Evolutionary conservation across 2,329 filamentous ascomycete genomes (phyloP).

Genomic region (Microsporum ferrugineum): DNA sequence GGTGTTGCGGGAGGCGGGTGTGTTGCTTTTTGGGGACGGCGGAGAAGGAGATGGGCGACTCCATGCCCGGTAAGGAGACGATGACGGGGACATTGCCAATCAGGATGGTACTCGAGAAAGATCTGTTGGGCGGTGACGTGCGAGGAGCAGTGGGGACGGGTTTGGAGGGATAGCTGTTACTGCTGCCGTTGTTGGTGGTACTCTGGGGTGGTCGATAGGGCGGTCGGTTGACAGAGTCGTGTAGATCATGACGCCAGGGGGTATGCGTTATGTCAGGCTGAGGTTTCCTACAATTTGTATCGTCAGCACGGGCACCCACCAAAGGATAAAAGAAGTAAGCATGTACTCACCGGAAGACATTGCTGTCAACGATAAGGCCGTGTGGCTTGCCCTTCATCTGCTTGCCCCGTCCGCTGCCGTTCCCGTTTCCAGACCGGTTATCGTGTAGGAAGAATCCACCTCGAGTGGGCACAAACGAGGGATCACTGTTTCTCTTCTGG

Average conservation of each 20-base stretch:
- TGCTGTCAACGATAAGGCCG: slow-evolving; percentile 37
- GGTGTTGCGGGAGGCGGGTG: slow-evolving; percentile 86
- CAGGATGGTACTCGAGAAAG: slow-evolving; percentile 70
- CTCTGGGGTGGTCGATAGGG: slow-evolving; percentile 19
- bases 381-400: slow-evolving; percentile 46
- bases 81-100: slow-evolving; percentile 78
- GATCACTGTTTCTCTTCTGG: slow-evolving; percentile 76
- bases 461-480: slow-evolving; percentile 84
- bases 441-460: slow-evolving; percentile 98
- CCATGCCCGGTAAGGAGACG: slow-evolving; percentile 67
- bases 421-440: slow-evolving; percentile 56
- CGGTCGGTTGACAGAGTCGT: slow-evolving; percentile 49
- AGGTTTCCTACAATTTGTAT: background rate
- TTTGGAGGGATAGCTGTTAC: slow-evolving; percentile 25
- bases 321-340: background rate
- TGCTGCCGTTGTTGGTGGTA: slow-evolving; percentile 18
- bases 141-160: slow-evolving; percentile 40
- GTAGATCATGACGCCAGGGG: slow-evolving; percentile 90
- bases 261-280: slow-evolving; percentile 33
- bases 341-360: slow-evolving; percentile 32
- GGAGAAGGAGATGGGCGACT: slow-evolving; percentile 57
- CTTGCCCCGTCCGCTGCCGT: slow-evolving; percentile 52
- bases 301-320: slow-evolving; percentile 19
- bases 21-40: slow-evolving; percentile 78
- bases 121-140: slow-evolving; percentile 57